A percentile compares a stretch with the other conserved stretches of the same genome.
These are phyloP conservation scores for Baeospora myosura DNA, from an alignment of 1,284 basidiomycete species.

Conservation along the genomic window DNA sequence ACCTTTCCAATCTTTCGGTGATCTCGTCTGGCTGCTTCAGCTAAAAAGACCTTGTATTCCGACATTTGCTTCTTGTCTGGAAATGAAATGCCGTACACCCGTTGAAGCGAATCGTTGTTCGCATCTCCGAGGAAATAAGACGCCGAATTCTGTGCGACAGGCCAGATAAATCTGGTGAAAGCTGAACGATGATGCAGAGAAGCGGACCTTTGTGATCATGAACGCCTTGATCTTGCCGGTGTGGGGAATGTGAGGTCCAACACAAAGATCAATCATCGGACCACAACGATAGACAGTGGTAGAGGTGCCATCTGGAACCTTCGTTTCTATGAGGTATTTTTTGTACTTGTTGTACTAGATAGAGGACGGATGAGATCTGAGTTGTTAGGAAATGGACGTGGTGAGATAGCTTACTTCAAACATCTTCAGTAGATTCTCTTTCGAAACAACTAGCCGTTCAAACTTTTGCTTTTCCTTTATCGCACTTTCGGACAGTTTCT, in stretches of 20 bases:
- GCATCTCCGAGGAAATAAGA: constrained; percentile 97
- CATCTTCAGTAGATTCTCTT: constrained; percentile 94
- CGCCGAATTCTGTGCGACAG: constrained; percentile 94
- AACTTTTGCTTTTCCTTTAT: constrained; percentile 98
- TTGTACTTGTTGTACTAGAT: constrained; percentile 98
- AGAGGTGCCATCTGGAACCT: constrained; percentile 93
- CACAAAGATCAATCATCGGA: constrained; percentile 96
- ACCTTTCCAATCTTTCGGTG: constrained; percentile 92
- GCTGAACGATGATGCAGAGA: neutral
- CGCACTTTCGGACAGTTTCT: constrained; percentile 82
- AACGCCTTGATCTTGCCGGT: constrained; percentile 97
- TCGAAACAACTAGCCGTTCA: constrained; percentile 88
- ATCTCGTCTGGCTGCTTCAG: constrained; percentile 95
- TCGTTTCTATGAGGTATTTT: constrained; percentile 90
- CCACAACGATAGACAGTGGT: constrained; percentile 99
- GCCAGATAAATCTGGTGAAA: constrained; percentile 3
- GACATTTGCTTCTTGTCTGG: constrained; percentile 94
- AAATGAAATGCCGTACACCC: constrained; percentile 98
- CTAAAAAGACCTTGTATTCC: constrained; percentile 95
- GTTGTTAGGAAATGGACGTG: neutral
- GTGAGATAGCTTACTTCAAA: constrained; percentile 63
- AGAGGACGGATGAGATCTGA: no score
- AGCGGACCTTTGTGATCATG: constrained; percentile 81
- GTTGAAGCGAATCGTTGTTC: constrained; percentile 92
- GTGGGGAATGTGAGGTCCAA: constrained; percentile 96